These are phyloP conservation scores for Harringtonia aguacate DNA, from an alignment of 2,329 filamentous ascomycete species.

Conservation along the genomic window DNA sequence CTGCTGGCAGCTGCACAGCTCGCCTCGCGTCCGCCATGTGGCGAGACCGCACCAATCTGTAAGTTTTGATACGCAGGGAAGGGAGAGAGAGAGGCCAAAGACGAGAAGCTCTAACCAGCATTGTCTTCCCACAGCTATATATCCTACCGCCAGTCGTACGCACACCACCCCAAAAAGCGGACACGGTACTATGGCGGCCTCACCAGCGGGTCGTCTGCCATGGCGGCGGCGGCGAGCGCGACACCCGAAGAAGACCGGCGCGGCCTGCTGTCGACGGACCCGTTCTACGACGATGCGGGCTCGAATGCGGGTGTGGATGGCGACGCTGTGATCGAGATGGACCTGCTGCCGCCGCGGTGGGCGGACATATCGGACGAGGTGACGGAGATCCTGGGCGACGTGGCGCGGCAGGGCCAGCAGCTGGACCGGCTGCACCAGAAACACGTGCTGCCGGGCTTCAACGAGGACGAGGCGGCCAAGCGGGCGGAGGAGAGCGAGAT, in stretches of 20 bases:
- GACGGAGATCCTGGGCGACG: slow-evolving; percentile 66
- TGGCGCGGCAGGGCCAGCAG: slow-evolving; percentile 71
- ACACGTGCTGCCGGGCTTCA: slow-evolving; percentile 91
- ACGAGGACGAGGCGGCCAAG: slow-evolving; percentile 78
- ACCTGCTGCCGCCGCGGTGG: slow-evolving; percentile 89
- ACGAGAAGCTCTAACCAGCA: not conserved
- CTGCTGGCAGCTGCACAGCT: slow-evolving; percentile 15
- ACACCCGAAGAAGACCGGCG: slow-evolving; percentile 48
- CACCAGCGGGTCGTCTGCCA: slow-evolving; percentile 17
- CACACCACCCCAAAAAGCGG: slow-evolving; percentile 86
- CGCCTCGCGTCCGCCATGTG: slow-evolving; percentile 65
- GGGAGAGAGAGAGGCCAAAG: slow-evolving; percentile 6
- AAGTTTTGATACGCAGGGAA: slow-evolving; percentile 25
- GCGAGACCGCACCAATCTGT: slow-evolving; percentile 99
- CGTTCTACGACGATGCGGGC: slow-evolving; percentile 61
- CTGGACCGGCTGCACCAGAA: slow-evolving; percentile 94
- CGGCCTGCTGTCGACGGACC: slow-evolving; percentile 72
- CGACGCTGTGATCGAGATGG: slow-evolving; percentile 97
- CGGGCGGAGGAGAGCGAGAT: slow-evolving; percentile 81
- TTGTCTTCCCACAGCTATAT: slow-evolving; percentile 58
- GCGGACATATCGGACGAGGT: slow-evolving; percentile 93
- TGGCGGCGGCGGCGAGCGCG: slow-evolving; percentile 36
- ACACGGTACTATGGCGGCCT: slow-evolving; percentile 47
- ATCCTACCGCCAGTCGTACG: slow-evolving; percentile 97
- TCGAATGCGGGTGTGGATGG: slow-evolving; percentile 47